These are phyloP conservation scores for Cyclaneusma minus DNA, from an alignment of 2,329 filamentous ascomycete genomes.

Conservation along the genomic window DNA sequence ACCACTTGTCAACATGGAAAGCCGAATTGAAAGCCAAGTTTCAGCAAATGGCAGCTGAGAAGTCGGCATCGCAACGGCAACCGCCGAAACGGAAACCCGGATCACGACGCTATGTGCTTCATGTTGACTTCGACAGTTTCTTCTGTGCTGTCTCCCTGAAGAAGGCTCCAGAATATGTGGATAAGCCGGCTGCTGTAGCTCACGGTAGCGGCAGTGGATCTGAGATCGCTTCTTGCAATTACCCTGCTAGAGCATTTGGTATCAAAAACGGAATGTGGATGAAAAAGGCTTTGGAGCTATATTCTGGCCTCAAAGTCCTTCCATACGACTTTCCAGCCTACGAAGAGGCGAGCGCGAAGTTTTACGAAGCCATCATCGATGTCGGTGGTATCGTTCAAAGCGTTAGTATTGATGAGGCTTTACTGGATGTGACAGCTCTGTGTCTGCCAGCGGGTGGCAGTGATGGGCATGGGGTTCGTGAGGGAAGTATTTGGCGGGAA, in stretches of 20 bases:
- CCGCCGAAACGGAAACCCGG: slow-evolving; percentile 38
- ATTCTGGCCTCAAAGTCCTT: slow-evolving; percentile 74
- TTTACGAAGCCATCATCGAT: slow-evolving; percentile 72
- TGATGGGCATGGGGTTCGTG: slow-evolving; percentile 45
- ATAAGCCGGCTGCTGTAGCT: slow-evolving; percentile 77
- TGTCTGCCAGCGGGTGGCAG: slow-evolving; percentile 52
- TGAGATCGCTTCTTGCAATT: slow-evolving; percentile 96
- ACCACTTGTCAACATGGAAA: slow-evolving; percentile 95
- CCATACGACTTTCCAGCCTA: slow-evolving; percentile 93
- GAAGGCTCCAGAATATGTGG: slow-evolving; percentile 55
- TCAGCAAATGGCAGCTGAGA: slow-evolving; percentile 64
- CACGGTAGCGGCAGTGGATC: slow-evolving; percentile 75
- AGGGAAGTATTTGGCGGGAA: slow-evolving; percentile 60
- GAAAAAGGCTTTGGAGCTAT: slow-evolving; percentile 72
- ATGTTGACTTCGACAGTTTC: slow-evolving; percentile 97
- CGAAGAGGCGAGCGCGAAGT: slow-evolving; percentile 74
- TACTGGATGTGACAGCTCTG: slow-evolving; percentile 65
- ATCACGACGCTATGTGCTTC: slow-evolving; percentile 68
- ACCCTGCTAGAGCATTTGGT: slow-evolving; percentile 70
- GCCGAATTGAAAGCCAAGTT: slow-evolving; percentile 81
- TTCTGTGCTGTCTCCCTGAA: slow-evolving; percentile 86
- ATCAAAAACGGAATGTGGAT: slow-evolving; percentile 99
- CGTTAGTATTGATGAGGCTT: slow-evolving; percentile 89
- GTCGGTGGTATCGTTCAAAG: slow-evolving; percentile 80
- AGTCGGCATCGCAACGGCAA: slow-evolving; percentile 32